Evolutionary conservation across 345 rosid genomes (phyloP).

Genomic region (Populus pruinosa): DNA sequence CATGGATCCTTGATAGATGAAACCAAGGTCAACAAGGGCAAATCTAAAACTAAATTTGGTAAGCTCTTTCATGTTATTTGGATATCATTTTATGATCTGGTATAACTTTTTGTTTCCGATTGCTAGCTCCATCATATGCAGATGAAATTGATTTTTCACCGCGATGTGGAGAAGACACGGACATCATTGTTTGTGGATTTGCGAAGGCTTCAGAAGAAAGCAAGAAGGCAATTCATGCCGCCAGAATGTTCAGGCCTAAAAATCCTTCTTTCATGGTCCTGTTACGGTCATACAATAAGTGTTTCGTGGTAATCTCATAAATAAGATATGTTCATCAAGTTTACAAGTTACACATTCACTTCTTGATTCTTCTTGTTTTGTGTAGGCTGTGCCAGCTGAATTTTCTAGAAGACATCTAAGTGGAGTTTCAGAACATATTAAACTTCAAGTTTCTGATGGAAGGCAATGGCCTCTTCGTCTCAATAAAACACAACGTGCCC

Average conservation of each 20-base stretch:
- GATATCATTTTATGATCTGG: too few relatives aligned
- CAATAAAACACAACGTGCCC: neutral
- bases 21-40: too few relatives aligned
- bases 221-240: slow-evolving; percentile 32
- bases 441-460: slow-evolving; percentile 1
- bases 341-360: too few relatives aligned
- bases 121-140: too few relatives aligned
- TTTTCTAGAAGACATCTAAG: slow-evolving; percentile 1
- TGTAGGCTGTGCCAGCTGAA: slow-evolving; percentile 1
- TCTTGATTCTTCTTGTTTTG: neutral
- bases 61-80: too few relatives aligned
- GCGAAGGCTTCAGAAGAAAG: slow-evolving; percentile 25
- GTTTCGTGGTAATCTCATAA: neutral
- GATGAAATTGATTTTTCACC: too few relatives aligned
- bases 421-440: neutral
- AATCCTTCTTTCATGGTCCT: slow-evolving; percentile 1
- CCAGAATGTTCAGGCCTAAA: slow-evolving; percentile 32
- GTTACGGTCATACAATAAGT: slow-evolving; percentile 20
- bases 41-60: too few relatives aligned
- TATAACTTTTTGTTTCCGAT: too few relatives aligned
- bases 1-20: too few relatives aligned
- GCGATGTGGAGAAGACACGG: slow-evolving; percentile 8
- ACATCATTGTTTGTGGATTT: slow-evolving; percentile 9
- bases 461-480: neutral
- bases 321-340: too few relatives aligned